Evolutionary conservation across 495 filamentous ascomycete genomes (phyloP).

Genomic region (Neurospora sp.): DNA sequence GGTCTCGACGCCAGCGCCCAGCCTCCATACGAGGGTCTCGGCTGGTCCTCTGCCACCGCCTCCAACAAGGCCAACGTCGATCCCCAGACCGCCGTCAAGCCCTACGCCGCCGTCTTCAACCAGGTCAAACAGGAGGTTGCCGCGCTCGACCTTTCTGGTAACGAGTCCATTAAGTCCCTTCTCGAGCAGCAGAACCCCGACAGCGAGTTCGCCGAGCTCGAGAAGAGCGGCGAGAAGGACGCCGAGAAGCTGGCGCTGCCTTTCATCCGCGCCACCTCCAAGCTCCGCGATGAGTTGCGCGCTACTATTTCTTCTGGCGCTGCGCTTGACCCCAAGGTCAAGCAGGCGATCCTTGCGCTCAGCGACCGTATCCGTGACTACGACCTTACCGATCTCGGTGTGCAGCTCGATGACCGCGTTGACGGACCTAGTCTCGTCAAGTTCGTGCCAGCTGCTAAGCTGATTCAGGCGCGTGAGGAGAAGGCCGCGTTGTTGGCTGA

Average conservation of each 20-base stretch:
- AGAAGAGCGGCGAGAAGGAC: slow-evolving; percentile 29
- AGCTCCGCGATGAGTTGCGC: slow-evolving; percentile 58
- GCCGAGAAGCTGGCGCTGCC: slow-evolving; percentile 47
- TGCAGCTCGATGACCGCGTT: slow-evolving; percentile 77
- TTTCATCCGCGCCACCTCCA: slow-evolving; percentile 52
- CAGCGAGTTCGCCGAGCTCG: slow-evolving; percentile 28
- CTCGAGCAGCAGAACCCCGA: slow-evolving; percentile 29
- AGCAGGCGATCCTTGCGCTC: slow-evolving; percentile 52
- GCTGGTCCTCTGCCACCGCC: slow-evolving; percentile 69
- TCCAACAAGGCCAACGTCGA: slow-evolving; percentile 40
- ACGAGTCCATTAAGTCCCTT: slow-evolving; percentile 14
- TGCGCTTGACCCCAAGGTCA: slow-evolving; percentile 38
- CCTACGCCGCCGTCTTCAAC: slow-evolving; percentile 30
- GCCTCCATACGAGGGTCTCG: slow-evolving; percentile 51
- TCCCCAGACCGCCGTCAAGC: slow-evolving; percentile 33
- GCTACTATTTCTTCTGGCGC: slow-evolving; percentile 40
- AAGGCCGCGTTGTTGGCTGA: slow-evolving; percentile 48
- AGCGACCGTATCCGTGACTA: slow-evolving; percentile 73
- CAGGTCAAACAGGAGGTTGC: slow-evolving; percentile 28
- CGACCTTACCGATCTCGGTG: slow-evolving; percentile 65
- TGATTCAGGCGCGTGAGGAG: slow-evolving; percentile 62
- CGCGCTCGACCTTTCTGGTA: slow-evolving; percentile 22
- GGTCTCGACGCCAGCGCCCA: slow-evolving; percentile 65
- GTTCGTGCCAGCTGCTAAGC: slow-evolving; percentile 59
- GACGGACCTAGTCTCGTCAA: slow-evolving; percentile 67